These are phyloP conservation scores for Blastocystis hominis DNA, from an alignment of 352 stramenopile genomes.

Conservation along the genomic window DNA sequence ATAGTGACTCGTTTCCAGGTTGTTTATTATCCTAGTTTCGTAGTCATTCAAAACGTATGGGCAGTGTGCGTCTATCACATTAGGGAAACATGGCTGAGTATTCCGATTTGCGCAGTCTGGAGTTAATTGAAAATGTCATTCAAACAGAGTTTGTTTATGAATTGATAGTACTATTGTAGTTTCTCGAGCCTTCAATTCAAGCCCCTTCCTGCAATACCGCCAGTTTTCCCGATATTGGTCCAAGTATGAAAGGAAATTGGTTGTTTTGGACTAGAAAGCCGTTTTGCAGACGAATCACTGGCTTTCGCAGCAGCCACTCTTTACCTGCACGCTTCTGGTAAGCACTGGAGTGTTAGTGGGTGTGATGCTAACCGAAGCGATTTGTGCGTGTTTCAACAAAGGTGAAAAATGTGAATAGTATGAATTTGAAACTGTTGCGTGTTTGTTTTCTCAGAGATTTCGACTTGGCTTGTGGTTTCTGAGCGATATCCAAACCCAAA, in stretches of 20 bases:
- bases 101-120: background rate
- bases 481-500: background rate
- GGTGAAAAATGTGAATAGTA: background rate
- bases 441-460: background rate
- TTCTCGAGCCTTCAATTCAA: background rate
- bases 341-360: background rate
- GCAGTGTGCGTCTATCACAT: background rate
- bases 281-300: background rate
- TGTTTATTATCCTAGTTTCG: background rate
- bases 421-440: background rate
- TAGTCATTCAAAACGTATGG: background rate
- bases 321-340: background rate
- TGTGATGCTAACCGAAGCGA: background rate
- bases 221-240: background rate
- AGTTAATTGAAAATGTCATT: background rate
- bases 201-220: background rate
- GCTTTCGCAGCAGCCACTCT: background rate
- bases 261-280: background rate
- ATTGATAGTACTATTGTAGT: background rate
- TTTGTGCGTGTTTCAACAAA: background rate
- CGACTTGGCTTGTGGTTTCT: background rate
- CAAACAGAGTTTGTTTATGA: background rate
- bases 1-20: conserved; percentile 4
- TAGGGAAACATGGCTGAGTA: conserved; percentile 32
- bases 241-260: background rate